These are phyloP conservation scores for Allantophomopsis cytisporea DNA, from an alignment of 2,329 filamentous ascomycete genomes.

Conservation along the genomic window DNA sequence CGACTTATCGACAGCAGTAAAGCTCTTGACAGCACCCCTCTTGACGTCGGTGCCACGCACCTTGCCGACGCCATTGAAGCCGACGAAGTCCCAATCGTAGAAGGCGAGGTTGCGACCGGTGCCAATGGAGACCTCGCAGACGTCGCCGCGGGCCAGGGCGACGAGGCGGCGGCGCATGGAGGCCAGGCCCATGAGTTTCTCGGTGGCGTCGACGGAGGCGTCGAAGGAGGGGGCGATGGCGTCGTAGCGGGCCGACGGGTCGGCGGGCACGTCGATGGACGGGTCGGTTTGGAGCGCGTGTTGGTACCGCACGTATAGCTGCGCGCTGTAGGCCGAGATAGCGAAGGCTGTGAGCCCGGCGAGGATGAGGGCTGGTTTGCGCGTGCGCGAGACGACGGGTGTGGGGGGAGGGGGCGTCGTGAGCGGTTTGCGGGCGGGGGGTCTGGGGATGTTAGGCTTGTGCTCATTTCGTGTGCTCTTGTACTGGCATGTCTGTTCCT, in stretches of 20 bases:
- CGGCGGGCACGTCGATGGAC: constrained; percentile 10
- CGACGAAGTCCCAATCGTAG: constrained; percentile 36
- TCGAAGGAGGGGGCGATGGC: constrained; percentile 40
- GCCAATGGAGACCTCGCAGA: constrained; percentile 49
- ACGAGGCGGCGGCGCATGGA: constrained; percentile 34
- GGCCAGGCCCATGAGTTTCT: constrained; percentile 41
- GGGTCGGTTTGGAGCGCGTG: constrained; percentile 9
- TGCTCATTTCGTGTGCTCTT: too few species aligned
- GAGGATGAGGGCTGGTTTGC: constrained; percentile 10
- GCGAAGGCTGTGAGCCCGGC: constrained; percentile 7
- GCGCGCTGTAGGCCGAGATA: constrained; percentile 11
- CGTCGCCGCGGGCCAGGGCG: constrained; percentile 34
- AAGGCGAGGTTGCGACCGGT: constrained; percentile 47
- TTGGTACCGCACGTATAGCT: constrained; percentile 23
- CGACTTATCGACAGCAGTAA: constrained; percentile 49
- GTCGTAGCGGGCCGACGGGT: constrained; percentile 17
- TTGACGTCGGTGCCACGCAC: constrained; percentile 8
- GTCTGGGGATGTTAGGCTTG: constrained; percentile 3
- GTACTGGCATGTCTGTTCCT: too few species aligned
- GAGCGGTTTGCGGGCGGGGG: constrained; percentile 6
- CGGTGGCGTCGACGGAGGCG: constrained; percentile 39
- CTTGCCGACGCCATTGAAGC: constrained; percentile 7
- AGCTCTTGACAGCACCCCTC: constrained; percentile 30
- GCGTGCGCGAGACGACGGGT: constrained; percentile 8
- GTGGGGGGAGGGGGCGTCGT: not conserved